Evolutionary conservation across 129 eudicot genomes (phyloP).

Genomic region (Lactuca sativa): DNA sequence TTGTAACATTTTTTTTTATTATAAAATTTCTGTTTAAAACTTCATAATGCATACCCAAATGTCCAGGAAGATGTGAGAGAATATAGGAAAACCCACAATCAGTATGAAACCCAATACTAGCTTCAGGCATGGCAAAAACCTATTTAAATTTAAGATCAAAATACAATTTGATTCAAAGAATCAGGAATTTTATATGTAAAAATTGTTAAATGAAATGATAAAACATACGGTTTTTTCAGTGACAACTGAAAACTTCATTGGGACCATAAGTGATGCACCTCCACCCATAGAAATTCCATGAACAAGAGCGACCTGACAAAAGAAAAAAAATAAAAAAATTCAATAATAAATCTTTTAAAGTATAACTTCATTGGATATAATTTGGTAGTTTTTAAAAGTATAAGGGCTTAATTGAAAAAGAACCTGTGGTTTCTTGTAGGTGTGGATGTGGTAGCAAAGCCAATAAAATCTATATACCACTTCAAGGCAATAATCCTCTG

Average conservation of each 20-base stretch:
- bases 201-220: neutral
- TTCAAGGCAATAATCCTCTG: constrained; percentile 90
- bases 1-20: neutral
- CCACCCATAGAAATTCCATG: constrained; percentile 99
- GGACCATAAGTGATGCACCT: constrained; percentile 98
- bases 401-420: neutral
- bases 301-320: constrained; percentile 80
- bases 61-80: constrained; percentile 86
- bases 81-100: constrained; percentile 95
- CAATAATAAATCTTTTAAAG: no score
- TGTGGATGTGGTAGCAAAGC: constrained; percentile 91
- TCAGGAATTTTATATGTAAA: neutral
- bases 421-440: constrained; percentile 86
- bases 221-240: constrained; percentile 82
- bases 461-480: constrained; percentile 97
- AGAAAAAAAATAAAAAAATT: neutral
- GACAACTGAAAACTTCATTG: constrained; percentile 91
- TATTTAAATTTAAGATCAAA: constrained; percentile 18
- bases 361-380: no score
- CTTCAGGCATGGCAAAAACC: constrained; percentile 96
- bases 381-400: no score
- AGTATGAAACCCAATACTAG: constrained; percentile 87
- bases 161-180: neutral
- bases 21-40: neutral
- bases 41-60: constrained; percentile 55